phyloP scores from a whole-genome alignment of 768 basidiomycete species.

The Agrocybe pediades region DNA sequence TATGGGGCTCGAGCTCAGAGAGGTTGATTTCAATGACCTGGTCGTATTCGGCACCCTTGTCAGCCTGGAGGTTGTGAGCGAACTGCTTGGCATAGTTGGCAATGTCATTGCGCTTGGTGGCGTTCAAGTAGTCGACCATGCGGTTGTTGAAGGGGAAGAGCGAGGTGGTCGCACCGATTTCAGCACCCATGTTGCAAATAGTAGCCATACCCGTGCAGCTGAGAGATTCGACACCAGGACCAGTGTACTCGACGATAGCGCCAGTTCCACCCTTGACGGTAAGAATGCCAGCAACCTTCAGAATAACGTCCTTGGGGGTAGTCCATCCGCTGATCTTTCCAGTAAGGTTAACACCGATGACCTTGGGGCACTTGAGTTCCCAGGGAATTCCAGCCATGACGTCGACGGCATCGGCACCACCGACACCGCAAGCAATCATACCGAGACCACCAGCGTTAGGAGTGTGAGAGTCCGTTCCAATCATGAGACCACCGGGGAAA shows the following conservation, averaged over 20 bases:
- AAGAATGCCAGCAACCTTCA: slow-evolving; percentile 98
- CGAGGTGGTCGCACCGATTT: slow-evolving; percentile 98
- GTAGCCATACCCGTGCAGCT: slow-evolving; percentile 99
- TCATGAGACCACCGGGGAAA: slow-evolving; percentile 99
- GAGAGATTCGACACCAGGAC: slow-evolving; percentile 92
- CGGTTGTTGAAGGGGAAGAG: slow-evolving; percentile 98
- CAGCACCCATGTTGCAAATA: slow-evolving; percentile 99
- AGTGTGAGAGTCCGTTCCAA: slow-evolving; percentile 99
- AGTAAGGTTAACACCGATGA: slow-evolving; percentile 95
- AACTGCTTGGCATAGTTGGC: slow-evolving; percentile 89
- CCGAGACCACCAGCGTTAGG: slow-evolving; percentile 99
- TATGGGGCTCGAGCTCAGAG: slow-evolving; percentile 96
- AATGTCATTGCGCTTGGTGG: slow-evolving; percentile 90
- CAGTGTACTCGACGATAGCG: slow-evolving; percentile 97
- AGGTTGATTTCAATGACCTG: slow-evolving; percentile 94
- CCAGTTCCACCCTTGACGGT: slow-evolving; percentile 99
- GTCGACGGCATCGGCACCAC: slow-evolving; percentile 98
- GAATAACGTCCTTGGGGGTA: slow-evolving; percentile 97
- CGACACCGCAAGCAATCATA: slow-evolving; percentile 99
- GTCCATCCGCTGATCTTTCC: slow-evolving; percentile 98
- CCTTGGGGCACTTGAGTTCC: slow-evolving; percentile 99
- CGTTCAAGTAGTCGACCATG: slow-evolving; percentile 91
- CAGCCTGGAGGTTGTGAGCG: slow-evolving; percentile 87
- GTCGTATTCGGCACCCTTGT: slow-evolving; percentile 91
- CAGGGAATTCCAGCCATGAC: slow-evolving; percentile 98